Evolutionary conservation across 805 yeast species (phyloP), one percentile per base, ranked within the genome.

Genomic region (Lipomyces anomalus): DNA sequence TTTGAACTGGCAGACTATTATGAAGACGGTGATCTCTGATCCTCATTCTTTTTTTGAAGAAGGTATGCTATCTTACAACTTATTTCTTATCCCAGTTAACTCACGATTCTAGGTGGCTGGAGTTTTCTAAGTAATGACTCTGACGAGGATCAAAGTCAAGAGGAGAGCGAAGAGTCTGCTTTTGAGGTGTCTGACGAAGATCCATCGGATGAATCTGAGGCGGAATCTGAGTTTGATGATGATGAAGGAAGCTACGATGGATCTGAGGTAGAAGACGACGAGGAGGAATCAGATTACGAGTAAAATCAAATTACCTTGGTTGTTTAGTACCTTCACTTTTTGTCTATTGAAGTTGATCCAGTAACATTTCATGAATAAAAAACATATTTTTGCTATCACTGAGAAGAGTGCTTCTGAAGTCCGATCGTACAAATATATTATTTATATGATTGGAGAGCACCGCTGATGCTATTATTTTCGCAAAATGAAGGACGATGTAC

Each of bases 31-130:
- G 52, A 79, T 76, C 54, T 80, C 88, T 3, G 96, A 92, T 65
- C 97, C 98, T 11, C 87, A 87, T 63, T 90, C 87, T 61, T 92
- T 92, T 69, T 92, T 89, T 67, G 69, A 76, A 39, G 94, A 86
- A 59, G 98, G 97, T 45, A 11, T 11, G n/a, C 11, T 28, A 11
- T 28, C n/a, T 11, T 28, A n/a, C 13, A 28, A 11, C n/a, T n/a
- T n/a, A n/a, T n/a, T n/a, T n/a, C n/a, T n/a, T n/a, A n/a, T n/a
- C n/a, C n/a, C n/a, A n/a, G n/a, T n/a, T n/a, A n/a, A n/a, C n/a
- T n/a, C n/a, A n/a, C n/a, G n/a, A n/a, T n/a, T n/a, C n/a, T n/a
- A n/a, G n/a, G n/a, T 6, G 98, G 98, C 43, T 92, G 98, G 98
- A 75, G 79, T 23, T 87, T 92, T 76, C 75, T 92, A 65, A 85